These are phyloP conservation scores for Cercophora scortea DNA, from an alignment of 495 filamentous ascomycete genomes.

Conservation along the genomic window DNA sequence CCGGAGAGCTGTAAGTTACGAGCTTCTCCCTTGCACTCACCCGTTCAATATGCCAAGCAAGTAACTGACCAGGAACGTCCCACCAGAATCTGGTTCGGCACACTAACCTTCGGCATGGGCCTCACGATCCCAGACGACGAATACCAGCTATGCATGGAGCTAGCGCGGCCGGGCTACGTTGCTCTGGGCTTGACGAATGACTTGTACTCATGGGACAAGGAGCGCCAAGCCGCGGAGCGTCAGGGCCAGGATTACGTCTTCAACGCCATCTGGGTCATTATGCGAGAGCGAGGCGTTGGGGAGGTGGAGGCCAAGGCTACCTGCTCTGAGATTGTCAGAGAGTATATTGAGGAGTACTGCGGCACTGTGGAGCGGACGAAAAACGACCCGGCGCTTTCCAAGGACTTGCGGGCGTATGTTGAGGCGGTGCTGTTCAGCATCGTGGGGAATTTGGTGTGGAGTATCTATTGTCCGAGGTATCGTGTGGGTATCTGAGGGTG, in stretches of 20 bases:
- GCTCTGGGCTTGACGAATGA: slow-evolving; percentile 26
- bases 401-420: not conserved
- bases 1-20: slow-evolving; percentile 2
- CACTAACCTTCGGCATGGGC: slow-evolving; percentile 7
- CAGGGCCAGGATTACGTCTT: slow-evolving; percentile 15
- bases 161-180: slow-evolving; percentile 16
- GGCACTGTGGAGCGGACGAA: slow-evolving; percentile 1
- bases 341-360: not conserved
- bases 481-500: not conserved
- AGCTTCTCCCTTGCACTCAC: not conserved
- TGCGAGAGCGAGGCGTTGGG: slow-evolving; percentile 17
- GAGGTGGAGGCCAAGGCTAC: slow-evolving; percentile 19
- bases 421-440: slow-evolving; percentile 1
- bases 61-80: not conserved
- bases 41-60: not conserved
- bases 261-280: slow-evolving; percentile 32
- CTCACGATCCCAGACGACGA: slow-evolving; percentile 5
- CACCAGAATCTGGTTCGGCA: slow-evolving; percentile 3
- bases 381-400: not conserved
- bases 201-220: slow-evolving; percentile 24
- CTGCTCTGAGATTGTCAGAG: slow-evolving; percentile 6
- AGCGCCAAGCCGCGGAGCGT: slow-evolving; percentile 12
- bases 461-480: slow-evolving; percentile 3
- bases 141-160: slow-evolving; percentile 4
- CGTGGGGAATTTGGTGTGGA: slow-evolving; percentile 1